Conservation (phyloP, 2,329 filamentous ascomycete species). For the Cordyceps tenuipes region DNA sequence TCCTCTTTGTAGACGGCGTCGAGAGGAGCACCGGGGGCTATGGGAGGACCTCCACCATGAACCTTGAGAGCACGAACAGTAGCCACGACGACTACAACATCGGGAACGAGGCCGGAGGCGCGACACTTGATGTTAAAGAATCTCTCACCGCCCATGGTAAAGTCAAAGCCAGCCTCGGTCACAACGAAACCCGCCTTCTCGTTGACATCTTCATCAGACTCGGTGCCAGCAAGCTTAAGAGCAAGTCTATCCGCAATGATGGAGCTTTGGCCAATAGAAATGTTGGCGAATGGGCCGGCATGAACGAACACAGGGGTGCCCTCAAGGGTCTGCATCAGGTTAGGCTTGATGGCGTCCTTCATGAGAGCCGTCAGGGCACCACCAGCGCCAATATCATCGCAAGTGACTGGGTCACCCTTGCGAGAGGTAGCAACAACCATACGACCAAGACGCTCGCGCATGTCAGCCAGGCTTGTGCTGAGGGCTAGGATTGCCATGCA, state of each 20-base stretch:
- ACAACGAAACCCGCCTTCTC: slow-evolving; percentile 86
- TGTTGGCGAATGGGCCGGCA: slow-evolving; percentile 95
- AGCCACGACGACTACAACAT: slow-evolving; percentile 90
- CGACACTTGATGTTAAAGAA: slow-evolving; percentile 99
- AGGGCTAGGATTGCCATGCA: slow-evolving; percentile 97
- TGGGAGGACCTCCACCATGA: slow-evolving; percentile 91
- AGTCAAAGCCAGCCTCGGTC: slow-evolving; percentile 96
- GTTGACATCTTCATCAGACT: slow-evolving; percentile 77
- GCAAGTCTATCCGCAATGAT: slow-evolving; percentile 93
- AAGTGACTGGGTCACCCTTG: slow-evolving; percentile 83
- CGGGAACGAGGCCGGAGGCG: slow-evolving; percentile 82
- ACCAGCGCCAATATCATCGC: slow-evolving; percentile 87
- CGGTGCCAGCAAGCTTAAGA: slow-evolving; percentile 89
- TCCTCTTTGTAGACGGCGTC: slow-evolving; percentile 84
- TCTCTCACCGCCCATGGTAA: slow-evolving; percentile 98
- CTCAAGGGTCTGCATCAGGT: slow-evolving; percentile 96
- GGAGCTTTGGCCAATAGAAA: slow-evolving; percentile 93
- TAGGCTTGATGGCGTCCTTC: slow-evolving; percentile 98
- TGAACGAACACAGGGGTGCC: slow-evolving; percentile 97
- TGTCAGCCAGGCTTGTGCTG: slow-evolving; percentile 76
- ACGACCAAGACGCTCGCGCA: slow-evolving; percentile 85
- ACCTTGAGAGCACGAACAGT: slow-evolving; percentile 95
- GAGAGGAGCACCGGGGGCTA: slow-evolving; percentile 78
- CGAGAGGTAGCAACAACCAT: slow-evolving; percentile 92
- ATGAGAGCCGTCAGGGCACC: slow-evolving; percentile 90